Evolutionary conservation across 2,329 filamentous ascomycete species (phyloP), one percentile per base, ranked within the genome.

Genomic region (Monosporascus sp.): DNA sequence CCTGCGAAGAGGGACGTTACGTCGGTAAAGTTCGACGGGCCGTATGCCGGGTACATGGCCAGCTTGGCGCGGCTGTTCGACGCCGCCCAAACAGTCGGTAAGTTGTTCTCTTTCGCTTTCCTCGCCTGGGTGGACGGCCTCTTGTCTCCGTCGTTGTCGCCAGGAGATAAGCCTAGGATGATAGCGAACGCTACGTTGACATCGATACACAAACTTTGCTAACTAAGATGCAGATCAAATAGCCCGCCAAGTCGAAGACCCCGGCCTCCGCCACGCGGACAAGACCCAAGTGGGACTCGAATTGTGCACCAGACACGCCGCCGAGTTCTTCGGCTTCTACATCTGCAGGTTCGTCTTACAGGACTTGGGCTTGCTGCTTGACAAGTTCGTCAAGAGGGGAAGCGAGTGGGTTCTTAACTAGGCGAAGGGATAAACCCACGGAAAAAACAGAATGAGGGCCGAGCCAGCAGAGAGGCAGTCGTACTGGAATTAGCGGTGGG

Each of bases 311-410:
- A 84, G 93, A 41, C 93, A 97, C 70, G 94, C 93, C 7, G 90
- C 93, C 36, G 94, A 99, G 72, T 99, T 99, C 72, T 99, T 99
- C 69, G 92, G 88, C 17, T 97, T 99, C 71, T 97, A 94, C 69
- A 82, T 99, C 27, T 97, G 93, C 71, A 87, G 94, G 19, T 99
- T 99, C 69, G 91, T 92, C n/a, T 76, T 99, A 56, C 80, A 85
- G 4, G 94, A 99, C 70, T 75, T 99, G 56, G 82, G 85, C 40
- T 71, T 94, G 67, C 78, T 99, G 75, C 77, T 99, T 62, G 94
- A 99, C 71, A 99, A 97, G 70, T 97, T 94, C 66, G 87, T 99
- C 69, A 99, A 99, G 78, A 84, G 92, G 60, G 92, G 93, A 24
- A 96, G 88, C 64, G 93, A 99, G 77, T 99, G 93, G 93, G 91